phyloP scores from a whole-genome alignment of 148 eudicot species.

The Heliosperma pusillum region DNA sequence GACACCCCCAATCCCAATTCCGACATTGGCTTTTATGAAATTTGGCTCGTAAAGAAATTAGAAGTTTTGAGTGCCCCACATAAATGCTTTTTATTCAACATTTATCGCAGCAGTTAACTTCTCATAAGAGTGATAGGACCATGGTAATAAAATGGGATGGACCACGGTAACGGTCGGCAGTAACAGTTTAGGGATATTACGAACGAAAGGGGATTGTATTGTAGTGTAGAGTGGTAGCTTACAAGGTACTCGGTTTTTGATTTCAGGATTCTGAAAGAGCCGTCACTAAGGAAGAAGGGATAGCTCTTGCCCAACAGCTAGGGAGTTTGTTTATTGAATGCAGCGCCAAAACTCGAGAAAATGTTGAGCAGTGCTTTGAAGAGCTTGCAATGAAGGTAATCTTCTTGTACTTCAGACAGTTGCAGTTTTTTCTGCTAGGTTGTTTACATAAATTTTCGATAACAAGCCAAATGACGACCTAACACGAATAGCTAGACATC shows the following conservation, averaged over 20 bases:
- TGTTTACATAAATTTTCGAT: too few species aligned
- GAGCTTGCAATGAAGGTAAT: constrained; percentile 87
- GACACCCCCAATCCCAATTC: too few species aligned
- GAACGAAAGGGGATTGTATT: background rate
- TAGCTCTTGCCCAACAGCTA: constrained; percentile 73
- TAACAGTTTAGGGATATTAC: background rate
- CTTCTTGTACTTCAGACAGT: background rate
- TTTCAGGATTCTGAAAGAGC: constrained; percentile 83
- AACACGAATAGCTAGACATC: too few species aligned
- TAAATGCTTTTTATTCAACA: too few species aligned
- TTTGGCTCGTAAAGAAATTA: too few species aligned
- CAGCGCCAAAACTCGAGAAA: constrained; percentile 89
- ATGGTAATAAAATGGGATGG: too few species aligned
- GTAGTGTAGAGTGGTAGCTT: too few species aligned
- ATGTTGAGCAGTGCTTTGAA: constrained; percentile 81
- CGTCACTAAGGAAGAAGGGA: constrained; percentile 80
- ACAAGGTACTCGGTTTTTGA: background rate
- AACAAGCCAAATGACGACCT: too few species aligned
- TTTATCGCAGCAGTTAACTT: too few species aligned
- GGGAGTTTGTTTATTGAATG: constrained; percentile 81
- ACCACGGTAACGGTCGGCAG: background rate
- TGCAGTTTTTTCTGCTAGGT: too few species aligned
- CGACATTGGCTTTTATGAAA: too few species aligned
- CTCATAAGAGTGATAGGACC: background rate
- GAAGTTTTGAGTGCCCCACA: too few species aligned